phyloP scores from a whole-genome alignment of 257 asterid genomes.

The Coffea canephora region DNA sequence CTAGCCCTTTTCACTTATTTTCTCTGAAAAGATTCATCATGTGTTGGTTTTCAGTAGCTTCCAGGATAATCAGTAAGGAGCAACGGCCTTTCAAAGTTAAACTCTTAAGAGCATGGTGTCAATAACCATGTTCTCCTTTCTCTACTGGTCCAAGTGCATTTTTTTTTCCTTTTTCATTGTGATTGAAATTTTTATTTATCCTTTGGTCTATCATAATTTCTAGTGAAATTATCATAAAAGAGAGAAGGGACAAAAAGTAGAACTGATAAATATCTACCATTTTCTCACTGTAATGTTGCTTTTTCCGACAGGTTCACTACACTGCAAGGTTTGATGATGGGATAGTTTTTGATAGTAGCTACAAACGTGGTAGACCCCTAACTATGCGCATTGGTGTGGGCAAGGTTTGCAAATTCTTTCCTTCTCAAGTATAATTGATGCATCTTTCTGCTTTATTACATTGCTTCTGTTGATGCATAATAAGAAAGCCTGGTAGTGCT shows the following conservation, averaged over 20 bases:
- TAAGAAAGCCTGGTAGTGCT: neutral
- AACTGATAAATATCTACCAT: neutral
- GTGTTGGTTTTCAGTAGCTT: neutral
- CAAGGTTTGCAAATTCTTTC: constrained; percentile 45
- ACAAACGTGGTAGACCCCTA: constrained; percentile 78
- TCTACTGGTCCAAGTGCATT: neutral
- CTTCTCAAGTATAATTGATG: neutral
- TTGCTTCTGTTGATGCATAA: neutral
- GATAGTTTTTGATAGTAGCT: constrained; percentile 76
- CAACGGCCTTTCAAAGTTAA: neutral
- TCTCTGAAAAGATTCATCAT: neutral
- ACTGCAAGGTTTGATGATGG: constrained; percentile 93
- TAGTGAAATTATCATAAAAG: neutral
- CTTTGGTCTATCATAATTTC: neutral
- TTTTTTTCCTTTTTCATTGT: neutral
- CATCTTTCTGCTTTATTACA: neutral
- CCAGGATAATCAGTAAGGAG: neutral
- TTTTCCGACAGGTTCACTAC: constrained; percentile 61
- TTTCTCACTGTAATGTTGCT: neutral
- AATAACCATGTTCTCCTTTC: neutral
- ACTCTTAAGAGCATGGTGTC: neutral
- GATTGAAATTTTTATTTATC: neutral
- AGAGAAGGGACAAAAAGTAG: neutral
- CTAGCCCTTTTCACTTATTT: too few relatives aligned
- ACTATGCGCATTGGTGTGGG: constrained; percentile 91